phyloP scores from a whole-genome alignment of 2,329 filamentous ascomycete genomes.

The Tympanopsis confertula region DNA sequence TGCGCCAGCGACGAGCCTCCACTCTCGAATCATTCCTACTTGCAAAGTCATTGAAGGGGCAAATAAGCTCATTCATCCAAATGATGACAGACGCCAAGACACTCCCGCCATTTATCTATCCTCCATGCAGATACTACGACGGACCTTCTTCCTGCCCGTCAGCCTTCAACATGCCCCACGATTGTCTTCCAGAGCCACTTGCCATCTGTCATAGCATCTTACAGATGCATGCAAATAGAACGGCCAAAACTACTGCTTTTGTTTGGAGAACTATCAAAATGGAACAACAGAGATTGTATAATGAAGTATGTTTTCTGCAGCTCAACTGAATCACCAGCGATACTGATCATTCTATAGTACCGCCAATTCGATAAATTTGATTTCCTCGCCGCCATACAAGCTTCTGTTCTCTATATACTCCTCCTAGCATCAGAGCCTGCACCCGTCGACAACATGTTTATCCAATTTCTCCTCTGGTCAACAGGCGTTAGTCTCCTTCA shows the following conservation, averaged over 20 bases:
- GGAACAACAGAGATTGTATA: conserved; percentile 8
- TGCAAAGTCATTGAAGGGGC: conserved; percentile 9
- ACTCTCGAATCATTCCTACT: conserved; percentile 8
- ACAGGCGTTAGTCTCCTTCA: conserved; percentile 4
- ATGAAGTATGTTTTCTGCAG: conserved; percentile 6
- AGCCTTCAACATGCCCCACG: conserved; percentile 9
- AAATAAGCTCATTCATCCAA: conserved; percentile 10
- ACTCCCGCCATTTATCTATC: conserved; percentile 15
- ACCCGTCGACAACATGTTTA: conserved; percentile 5
- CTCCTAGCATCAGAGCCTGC: conserved; percentile 9
- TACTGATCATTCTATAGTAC: neutral
- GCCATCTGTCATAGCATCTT: conserved; percentile 13
- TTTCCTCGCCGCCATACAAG: conserved; percentile 5
- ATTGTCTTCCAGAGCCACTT: conserved; percentile 11
- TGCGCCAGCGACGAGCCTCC: conserved; percentile 1
- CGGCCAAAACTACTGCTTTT: conserved; percentile 7
- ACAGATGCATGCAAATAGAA: conserved; percentile 10
- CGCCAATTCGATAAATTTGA: conserved; percentile 3
- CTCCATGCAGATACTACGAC: conserved; percentile 9
- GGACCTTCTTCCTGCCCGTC: conserved; percentile 4
- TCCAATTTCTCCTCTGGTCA: conserved; percentile 3
- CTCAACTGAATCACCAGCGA: neutral
- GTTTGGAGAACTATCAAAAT: conserved; percentile 12
- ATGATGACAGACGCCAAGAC: conserved; percentile 9
- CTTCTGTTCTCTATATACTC: conserved; percentile 8